Conservation (phyloP, 345 rosid genomes). For the Zanthoxylum bungeanum region DNA sequence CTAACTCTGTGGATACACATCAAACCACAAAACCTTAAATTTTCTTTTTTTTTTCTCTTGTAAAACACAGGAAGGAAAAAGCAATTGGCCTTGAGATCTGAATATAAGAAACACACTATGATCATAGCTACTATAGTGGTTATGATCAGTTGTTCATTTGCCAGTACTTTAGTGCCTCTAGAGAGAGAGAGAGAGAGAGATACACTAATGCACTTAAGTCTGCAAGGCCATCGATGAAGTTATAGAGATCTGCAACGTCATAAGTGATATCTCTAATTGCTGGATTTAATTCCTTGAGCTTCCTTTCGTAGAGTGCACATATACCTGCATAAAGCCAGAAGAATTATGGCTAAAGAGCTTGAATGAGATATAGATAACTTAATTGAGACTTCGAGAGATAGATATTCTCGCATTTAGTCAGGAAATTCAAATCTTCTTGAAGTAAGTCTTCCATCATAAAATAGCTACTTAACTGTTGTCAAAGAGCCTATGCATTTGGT, state of each 20-base stretch:
- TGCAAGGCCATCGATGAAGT: conserved; percentile 79
- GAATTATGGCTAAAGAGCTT: background rate
- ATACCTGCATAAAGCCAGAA: conserved; percentile 45
- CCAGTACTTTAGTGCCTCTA: background rate
- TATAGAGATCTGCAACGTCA: conserved; percentile 81
- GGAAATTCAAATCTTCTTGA: background rate
- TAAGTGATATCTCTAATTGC: conserved; percentile 65
- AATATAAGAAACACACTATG: background rate
- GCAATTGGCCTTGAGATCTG: background rate
- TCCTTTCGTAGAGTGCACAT: conserved; percentile 79
- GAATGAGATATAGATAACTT: background rate
- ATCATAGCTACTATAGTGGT: background rate
- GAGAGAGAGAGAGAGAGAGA: conserved; percentile 24
- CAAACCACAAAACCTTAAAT: too few relatives aligned
- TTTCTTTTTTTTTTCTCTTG: too few relatives aligned
- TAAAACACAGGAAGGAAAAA: background rate
- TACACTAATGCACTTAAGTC: conserved; percentile 94
- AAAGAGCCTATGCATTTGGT: background rate
- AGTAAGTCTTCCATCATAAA: background rate
- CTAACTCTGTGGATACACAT: too few relatives aligned
- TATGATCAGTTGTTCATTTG: background rate
- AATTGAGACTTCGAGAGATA: too few relatives aligned
- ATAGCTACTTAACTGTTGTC: background rate
- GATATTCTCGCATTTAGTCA: background rate
- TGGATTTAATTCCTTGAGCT: conserved; percentile 79